Percentiles rank a stretch among this genome's conserved stretches.
Evolutionary conservation across 345 rosid species (phyloP).

Genomic region (Geranium brycei): DNA sequence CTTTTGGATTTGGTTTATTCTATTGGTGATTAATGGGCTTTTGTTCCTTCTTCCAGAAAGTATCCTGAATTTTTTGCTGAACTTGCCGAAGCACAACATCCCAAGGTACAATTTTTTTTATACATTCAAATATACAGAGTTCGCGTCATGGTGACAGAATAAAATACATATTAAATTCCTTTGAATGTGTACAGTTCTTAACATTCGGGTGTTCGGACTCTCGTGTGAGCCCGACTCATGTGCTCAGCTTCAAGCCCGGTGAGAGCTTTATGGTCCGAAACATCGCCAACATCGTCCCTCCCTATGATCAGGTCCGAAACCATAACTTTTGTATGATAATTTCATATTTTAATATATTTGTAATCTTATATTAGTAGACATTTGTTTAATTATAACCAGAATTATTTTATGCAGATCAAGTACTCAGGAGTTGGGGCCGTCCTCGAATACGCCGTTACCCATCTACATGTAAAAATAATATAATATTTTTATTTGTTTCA

Average conservation of each 20-base stretch:
- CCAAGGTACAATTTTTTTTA: slow-evolving; percentile 37
- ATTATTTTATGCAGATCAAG: slow-evolving; percentile 31
- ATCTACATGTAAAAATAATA: slow-evolving; percentile 44
- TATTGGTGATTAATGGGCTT: not conserved
- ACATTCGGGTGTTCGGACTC: slow-evolving; percentile 98
- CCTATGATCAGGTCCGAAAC: slow-evolving; percentile 44
- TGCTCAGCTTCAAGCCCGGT: slow-evolving; percentile 87
- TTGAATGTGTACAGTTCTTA: slow-evolving; percentile 41
- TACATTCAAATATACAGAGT: not conserved
- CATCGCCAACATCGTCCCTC: slow-evolving; percentile 96
- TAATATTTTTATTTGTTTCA: not conserved
- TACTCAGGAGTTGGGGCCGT: slow-evolving; percentile 77
- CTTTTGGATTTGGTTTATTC: not conserved
- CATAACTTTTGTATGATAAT: not conserved
- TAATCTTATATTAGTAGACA: too few relatives aligned
- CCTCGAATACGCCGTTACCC: slow-evolving; percentile 90
- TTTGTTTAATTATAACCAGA: too few relatives aligned
- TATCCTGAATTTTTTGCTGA: slow-evolving; percentile 40
- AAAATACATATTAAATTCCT: too few relatives aligned
- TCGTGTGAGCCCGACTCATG: slow-evolving; percentile 81
- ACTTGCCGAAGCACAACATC: slow-evolving; percentile 71
- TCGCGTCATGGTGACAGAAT: too few relatives aligned
- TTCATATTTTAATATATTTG: slow-evolving; percentile 1
- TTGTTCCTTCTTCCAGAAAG: slow-evolving; percentile 39
- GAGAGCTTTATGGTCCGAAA: slow-evolving; percentile 93